Evolutionary conservation across 768 basidiomycete species (phyloP).

Genomic region (Collybiopsis luxurians): DNA sequence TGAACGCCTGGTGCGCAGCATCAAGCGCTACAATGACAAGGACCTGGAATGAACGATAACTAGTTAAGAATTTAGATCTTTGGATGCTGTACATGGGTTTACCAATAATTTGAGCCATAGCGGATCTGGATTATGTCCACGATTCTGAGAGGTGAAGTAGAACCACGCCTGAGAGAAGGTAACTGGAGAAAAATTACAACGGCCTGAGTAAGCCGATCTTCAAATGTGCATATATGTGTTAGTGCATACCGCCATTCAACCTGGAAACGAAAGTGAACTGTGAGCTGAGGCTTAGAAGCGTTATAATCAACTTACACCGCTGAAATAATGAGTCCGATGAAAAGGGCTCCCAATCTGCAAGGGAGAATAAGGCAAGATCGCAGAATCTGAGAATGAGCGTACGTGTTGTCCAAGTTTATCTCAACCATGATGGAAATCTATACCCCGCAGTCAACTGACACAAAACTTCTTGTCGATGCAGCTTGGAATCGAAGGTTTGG

Average conservation of each 20-base stretch:
- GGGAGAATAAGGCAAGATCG: background rate
- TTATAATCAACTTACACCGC: background rate
- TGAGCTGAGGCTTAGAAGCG: background rate
- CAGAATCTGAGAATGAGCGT: background rate
- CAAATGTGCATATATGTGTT: too few relatives aligned
- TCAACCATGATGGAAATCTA: background rate
- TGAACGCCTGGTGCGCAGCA: background rate
- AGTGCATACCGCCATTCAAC: background rate
- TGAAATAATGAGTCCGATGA: constrained; percentile 4
- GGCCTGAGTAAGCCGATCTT: too few relatives aligned
- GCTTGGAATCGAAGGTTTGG: too few relatives aligned
- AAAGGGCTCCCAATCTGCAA: constrained; percentile 3
- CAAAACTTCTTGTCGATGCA: too few relatives aligned
- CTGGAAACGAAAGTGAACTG: background rate
- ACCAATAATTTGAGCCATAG: constrained; percentile 2
- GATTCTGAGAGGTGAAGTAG: constrained; percentile 5
- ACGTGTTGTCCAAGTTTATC: constrained; percentile 1
- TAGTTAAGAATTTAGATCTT: background rate
- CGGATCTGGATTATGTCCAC: background rate
- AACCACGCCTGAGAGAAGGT: constrained; percentile 6
- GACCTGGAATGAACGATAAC: background rate
- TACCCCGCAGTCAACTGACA: background rate
- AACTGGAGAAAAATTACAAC: too few relatives aligned
- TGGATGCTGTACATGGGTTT: background rate
- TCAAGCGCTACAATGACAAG: background rate